These are phyloP conservation scores for Chytriomyces sp. DNA, from an alignment of 192 early-diverging fungal genomes.

Conservation along the genomic window DNA sequence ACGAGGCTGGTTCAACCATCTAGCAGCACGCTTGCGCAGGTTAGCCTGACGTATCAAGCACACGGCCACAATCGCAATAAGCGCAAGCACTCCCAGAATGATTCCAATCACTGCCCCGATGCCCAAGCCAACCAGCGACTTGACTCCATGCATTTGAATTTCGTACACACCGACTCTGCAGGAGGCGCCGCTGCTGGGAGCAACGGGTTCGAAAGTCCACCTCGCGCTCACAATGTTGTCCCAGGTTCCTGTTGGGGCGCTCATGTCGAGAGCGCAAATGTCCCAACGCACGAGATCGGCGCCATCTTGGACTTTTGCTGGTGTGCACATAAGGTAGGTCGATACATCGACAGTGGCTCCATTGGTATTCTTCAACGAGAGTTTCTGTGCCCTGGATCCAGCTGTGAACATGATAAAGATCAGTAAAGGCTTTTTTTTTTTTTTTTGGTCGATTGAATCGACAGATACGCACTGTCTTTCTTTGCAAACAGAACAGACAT, in stretches of 20 bases:
- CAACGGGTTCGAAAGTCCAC: neutral
- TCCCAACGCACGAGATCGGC: slow-evolving; percentile 12
- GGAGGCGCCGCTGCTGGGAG: neutral
- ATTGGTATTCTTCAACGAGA: slow-evolving; percentile 5
- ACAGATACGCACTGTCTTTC: neutral
- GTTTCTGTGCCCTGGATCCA: neutral
- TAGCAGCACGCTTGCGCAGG: slow-evolving; percentile 26
- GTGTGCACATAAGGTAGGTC: slow-evolving; percentile 11
- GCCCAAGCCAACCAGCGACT: neutral
- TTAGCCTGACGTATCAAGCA: slow-evolving; percentile 29
- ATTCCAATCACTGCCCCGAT: slow-evolving; percentile 24
- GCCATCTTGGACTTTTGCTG: slow-evolving; percentile 8
- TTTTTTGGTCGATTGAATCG: neutral
- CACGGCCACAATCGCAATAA: slow-evolving; percentile 7
- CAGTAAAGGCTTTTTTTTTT: neutral
- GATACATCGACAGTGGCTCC: slow-evolving; percentile 9
- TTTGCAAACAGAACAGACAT: neutral
- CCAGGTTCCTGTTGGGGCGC: neutral
- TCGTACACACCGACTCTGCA: slow-evolving; percentile 20
- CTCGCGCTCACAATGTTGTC: slow-evolving; percentile 13
- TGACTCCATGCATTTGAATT: slow-evolving; percentile 23
- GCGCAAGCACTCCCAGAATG: slow-evolving; percentile 7
- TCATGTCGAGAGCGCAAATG: slow-evolving; percentile 11
- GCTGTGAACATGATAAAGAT: neutral
- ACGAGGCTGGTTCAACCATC: slow-evolving; percentile 24